Conservation (phyloP, 116 monocot species). For the Zostera marina region DNA sequence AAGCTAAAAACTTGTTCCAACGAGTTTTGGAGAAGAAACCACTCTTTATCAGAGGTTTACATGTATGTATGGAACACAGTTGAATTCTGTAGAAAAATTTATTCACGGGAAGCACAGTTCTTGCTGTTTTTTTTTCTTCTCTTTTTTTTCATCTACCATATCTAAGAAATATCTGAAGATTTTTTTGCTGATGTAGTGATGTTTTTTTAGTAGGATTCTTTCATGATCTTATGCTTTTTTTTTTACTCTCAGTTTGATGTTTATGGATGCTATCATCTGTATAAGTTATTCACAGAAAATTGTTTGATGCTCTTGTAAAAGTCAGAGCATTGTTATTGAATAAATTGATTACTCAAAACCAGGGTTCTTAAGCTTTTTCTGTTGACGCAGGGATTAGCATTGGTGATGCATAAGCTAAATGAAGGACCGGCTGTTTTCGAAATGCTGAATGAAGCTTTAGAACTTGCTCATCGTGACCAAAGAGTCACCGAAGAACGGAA, state of each 20-base stretch:
- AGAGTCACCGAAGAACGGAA: slow-evolving; percentile 69
- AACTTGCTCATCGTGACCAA: slow-evolving; percentile 50
- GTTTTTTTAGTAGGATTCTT: too few relatives aligned
- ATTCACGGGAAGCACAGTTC: too few relatives aligned
- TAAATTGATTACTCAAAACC: neutral
- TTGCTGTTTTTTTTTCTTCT: too few relatives aligned
- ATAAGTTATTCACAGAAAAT: too few relatives aligned
- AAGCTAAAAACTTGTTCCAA: slow-evolving; percentile 56
- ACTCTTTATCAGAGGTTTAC: slow-evolving; percentile 54
- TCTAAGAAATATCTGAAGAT: neutral
- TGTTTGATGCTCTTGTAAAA: too few relatives aligned
- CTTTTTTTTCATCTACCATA: neutral
- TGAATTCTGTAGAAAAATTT: neutral
- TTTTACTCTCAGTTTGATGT: too few relatives aligned
- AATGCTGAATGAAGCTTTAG: slow-evolving; percentile 65
- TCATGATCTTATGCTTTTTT: too few relatives aligned
- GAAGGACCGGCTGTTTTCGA: slow-evolving; percentile 55
- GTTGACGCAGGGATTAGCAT: slow-evolving; percentile 54
- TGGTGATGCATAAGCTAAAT: slow-evolving; percentile 69
- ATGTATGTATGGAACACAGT: slow-evolving; percentile 31
- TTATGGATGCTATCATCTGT: too few relatives aligned
- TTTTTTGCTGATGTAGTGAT: too few relatives aligned
- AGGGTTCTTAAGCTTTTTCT: neutral
- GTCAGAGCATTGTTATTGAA: too few relatives aligned
- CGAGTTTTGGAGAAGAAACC: slow-evolving; percentile 66